phyloP scores from a whole-genome alignment of 208 protist species.

The Acanthamoeba lenticulata region DNA sequence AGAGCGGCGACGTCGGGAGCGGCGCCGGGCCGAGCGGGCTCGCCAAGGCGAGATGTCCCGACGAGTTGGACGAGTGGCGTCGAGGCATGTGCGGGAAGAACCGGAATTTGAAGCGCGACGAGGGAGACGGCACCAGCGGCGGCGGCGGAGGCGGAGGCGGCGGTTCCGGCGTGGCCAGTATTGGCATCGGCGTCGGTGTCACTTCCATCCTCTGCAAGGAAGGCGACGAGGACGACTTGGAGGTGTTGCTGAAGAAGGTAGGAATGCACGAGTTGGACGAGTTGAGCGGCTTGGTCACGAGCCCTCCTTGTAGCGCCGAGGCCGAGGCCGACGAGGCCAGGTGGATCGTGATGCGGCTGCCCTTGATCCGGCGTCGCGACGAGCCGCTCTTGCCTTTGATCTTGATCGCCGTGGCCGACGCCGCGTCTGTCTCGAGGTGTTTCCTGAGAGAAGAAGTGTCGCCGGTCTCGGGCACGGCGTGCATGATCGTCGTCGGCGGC shows the following conservation, averaged over 20 bases:
- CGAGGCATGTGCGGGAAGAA: conserved; percentile 28
- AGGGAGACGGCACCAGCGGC: not conserved
- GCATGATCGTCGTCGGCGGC: not conserved
- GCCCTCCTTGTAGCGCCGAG: not conserved
- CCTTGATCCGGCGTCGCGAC: not conserved
- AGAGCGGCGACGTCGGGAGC: not conserved
- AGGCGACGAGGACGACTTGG: not conserved
- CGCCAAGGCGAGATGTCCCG: not conserved
- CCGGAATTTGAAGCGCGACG: conserved; percentile 26
- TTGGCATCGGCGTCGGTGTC: not conserved
- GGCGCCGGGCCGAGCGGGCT: too few relatives aligned
- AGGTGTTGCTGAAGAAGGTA: not conserved
- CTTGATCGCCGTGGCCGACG: not conserved
- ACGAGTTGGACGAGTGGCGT: not conserved
- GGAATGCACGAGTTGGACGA: conserved; percentile 36
- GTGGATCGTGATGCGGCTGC: not conserved
- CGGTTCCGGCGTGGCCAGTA: not conserved
- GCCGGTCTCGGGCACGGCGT: too few relatives aligned
- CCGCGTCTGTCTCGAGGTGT: not conserved
- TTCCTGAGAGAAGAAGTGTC: too few relatives aligned
- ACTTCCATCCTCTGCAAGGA: not conserved
- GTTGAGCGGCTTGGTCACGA: not conserved
- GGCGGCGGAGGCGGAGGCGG: not conserved
- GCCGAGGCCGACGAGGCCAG: not conserved
- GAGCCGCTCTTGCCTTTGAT: not conserved